Evolutionary conservation across 495 filamentous ascomycete species (phyloP).

Genomic region (Bacidia rubella): DNA sequence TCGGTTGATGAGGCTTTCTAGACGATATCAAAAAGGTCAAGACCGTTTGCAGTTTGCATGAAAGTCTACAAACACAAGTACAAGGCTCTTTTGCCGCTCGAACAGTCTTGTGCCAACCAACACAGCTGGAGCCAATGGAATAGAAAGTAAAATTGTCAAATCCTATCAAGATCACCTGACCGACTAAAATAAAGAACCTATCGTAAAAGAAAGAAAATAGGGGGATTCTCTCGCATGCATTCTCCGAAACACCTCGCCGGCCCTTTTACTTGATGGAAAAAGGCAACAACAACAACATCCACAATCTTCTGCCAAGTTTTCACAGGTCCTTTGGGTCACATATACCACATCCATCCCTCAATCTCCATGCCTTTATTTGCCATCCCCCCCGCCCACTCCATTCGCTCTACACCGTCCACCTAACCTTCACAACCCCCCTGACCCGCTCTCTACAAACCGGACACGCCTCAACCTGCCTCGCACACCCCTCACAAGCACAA

Average conservation of each 20-base stretch:
- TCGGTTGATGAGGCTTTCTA: no score
- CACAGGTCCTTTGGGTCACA: no score
- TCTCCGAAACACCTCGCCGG: background rate
- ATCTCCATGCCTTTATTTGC: background rate
- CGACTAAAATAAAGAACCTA: background rate
- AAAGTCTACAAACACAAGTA: no score
- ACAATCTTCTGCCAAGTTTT: background rate
- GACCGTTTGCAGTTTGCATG: no score
- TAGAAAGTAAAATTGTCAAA: no score
- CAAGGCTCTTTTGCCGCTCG: no score
- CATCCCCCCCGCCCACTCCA: background rate
- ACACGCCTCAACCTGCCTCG: conserved; percentile 47
- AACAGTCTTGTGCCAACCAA: no score
- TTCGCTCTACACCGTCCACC: conserved; percentile 26
- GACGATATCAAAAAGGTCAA: no score
- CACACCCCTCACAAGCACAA: conserved; percentile 48
- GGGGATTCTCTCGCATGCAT: background rate
- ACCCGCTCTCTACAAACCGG: conserved; percentile 52
- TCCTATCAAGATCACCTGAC: no score
- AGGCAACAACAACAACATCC: background rate
- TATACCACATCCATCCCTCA: background rate
- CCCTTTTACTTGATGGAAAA: no score
- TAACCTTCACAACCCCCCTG: conserved; percentile 45
- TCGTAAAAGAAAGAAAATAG: background rate
- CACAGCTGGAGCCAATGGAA: no score